Conservation (phyloP, 495 filamentous ascomycete species). For the Pseudoneurospora amorphoporcata region DNA sequence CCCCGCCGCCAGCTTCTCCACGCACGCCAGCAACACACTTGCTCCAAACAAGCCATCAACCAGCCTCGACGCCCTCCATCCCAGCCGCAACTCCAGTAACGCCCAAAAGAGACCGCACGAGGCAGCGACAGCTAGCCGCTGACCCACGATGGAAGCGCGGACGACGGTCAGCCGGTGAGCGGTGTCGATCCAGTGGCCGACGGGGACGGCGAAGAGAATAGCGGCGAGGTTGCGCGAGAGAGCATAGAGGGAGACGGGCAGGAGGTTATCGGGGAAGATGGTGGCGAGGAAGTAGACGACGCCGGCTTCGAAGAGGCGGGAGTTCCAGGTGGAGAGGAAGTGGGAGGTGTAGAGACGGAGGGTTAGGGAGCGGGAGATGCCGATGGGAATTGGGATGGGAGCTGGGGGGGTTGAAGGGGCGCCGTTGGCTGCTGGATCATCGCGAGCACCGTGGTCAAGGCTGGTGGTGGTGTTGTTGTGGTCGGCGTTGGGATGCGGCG, state of each 20-base stretch:
- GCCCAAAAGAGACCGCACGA: conserved; percentile 15
- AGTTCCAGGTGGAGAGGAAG: conserved; percentile 61
- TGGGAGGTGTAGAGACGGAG: conserved; percentile 38
- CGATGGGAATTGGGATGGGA: not conserved
- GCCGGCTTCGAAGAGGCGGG: conserved; percentile 56
- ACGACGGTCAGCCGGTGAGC: conserved; percentile 21
- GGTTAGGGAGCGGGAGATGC: conserved; percentile 5
- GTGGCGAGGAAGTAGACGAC: conserved; percentile 51
- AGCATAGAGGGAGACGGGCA: conserved; percentile 29
- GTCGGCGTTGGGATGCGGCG: not conserved
- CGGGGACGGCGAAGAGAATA: conserved; percentile 13
- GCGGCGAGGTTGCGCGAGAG: conserved; percentile 19
- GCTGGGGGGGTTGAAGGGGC: not conserved
- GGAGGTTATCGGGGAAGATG: conserved; percentile 47
- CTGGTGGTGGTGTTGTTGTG: no score
- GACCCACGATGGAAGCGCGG: conserved; percentile 20
- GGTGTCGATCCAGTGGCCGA: conserved; percentile 20
- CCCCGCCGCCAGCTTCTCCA: conserved; percentile 45
- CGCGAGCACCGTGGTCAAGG: not conserved
- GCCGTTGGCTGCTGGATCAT: not conserved
- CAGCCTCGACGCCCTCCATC: not conserved
- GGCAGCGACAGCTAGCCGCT: conserved; percentile 18
- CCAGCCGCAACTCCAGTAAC: not conserved
- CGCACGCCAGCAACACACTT: conserved; percentile 39
- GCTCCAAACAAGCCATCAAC: conserved; percentile 26